Evolutionary conservation across 305 asterid genomes (phyloP).

Genomic region (Lippia alba): DNA sequence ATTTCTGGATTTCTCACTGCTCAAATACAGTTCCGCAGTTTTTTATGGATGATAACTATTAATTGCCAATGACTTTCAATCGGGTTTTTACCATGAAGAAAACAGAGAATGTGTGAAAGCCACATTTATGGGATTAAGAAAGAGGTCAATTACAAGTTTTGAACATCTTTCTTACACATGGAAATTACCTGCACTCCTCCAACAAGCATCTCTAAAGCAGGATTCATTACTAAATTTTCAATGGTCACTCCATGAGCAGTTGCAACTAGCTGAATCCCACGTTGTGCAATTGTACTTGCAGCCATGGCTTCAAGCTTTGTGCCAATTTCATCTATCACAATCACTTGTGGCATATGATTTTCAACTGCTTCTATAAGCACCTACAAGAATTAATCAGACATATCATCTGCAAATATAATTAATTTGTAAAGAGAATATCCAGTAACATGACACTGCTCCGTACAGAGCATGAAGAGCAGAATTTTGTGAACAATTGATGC

Average conservation of each 20-base stretch:
- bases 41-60: conserved; percentile 14
- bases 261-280: conserved; percentile 97
- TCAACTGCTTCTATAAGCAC: conserved; percentile 97
- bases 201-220: conserved; percentile 93
- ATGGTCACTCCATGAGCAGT: conserved; percentile 97
- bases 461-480: neutral
- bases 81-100: conserved; percentile 9
- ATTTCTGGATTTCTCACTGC: neutral
- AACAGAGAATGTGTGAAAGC: neutral
- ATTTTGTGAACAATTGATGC: neutral
- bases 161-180: conserved; percentile 16
- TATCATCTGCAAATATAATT: conserved; percentile 13
- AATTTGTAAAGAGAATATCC: conserved; percentile 1
- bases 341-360: conserved; percentile 97
- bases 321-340: conserved; percentile 95
- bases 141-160: conserved; percentile 6
- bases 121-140: conserved; percentile 20
- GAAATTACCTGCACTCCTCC: conserved; percentile 89
- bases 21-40: neutral
- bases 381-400: conserved; percentile 42
- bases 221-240: conserved; percentile 88
- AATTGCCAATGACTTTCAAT: conserved; percentile 13
- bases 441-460: conserved; percentile 5
- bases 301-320: conserved; percentile 95
- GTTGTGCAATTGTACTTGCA: conserved; percentile 96